These are phyloP conservation scores for Pythium oligandrum DNA, from an alignment of 352 stramenopile genomes.

Conservation along the genomic window DNA sequence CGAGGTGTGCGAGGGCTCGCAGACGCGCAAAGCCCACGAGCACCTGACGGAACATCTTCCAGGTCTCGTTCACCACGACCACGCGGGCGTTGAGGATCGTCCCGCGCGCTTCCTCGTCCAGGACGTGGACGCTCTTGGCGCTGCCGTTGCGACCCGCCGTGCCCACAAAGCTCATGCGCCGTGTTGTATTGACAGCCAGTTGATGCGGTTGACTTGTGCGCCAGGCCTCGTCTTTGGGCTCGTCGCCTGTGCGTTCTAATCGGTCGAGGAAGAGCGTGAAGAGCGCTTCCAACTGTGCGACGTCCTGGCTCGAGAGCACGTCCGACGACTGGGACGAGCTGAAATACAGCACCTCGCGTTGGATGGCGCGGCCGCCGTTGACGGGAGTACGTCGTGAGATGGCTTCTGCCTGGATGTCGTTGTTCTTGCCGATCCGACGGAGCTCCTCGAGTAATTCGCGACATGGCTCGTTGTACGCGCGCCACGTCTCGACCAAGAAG, in stretches of 20 bases:
- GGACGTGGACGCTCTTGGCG: slow-evolving; percentile 6
- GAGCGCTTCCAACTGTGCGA: slow-evolving; percentile 55
- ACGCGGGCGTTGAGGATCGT: slow-evolving; percentile 18
- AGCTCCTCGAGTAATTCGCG: slow-evolving; percentile 50
- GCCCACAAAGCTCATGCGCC: slow-evolving; percentile 16
- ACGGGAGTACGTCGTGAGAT: slow-evolving; percentile 15
- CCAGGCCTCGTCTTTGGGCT: slow-evolving; percentile 17
- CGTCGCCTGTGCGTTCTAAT: slow-evolving; percentile 31
- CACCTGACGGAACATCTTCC: slow-evolving; percentile 72
- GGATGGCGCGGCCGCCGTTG: slow-evolving; percentile 10
- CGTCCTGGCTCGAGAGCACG: slow-evolving; percentile 57
- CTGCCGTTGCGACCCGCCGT: background rate
- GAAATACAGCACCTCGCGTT: slow-evolving; percentile 40
- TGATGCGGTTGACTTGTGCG: background rate
- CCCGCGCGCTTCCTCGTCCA: slow-evolving; percentile 32
- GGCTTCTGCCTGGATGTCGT: slow-evolving; percentile 56
- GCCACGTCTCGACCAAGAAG: slow-evolving; percentile 53
- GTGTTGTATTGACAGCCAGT: background rate
- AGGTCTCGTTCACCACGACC: slow-evolving; percentile 54
- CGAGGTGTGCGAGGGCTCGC: slow-evolving; percentile 39
- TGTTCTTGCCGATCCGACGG: slow-evolving; percentile 48
- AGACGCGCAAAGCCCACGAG: slow-evolving; percentile 57
- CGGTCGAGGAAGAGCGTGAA: slow-evolving; percentile 52
- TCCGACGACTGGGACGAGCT: slow-evolving; percentile 40
- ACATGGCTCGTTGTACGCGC: slow-evolving; percentile 46